Evolutionary conservation across 257 asterid species (phyloP), one percentile per base, ranked within the genome.

Genomic region (Cruciata laevipes): DNA sequence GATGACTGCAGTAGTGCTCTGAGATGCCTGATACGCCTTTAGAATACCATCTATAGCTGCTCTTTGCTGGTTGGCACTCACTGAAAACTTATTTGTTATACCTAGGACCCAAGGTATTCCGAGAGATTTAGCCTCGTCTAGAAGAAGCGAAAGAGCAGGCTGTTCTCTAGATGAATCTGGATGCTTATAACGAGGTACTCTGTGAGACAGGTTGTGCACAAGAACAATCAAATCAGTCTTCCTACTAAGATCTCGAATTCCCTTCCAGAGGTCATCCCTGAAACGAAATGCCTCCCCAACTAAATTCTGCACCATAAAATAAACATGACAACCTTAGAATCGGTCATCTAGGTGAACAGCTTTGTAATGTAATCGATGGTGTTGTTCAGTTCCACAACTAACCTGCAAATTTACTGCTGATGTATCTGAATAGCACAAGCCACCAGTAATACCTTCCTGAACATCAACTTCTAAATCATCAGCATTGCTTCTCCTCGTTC

Each of bases 61-160:
- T 79, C 82, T 90, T 71, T 94, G 97, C 82, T 87, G 95, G 78
- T 94, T 95, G 21, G 99, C 99, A 32, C 99, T 94, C 66, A 94
- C 97, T 20, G 99, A 94, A 74, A 88, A 94, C 68, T 88, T 90
- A 85, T 94, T 90, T 52, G 97, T 94, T 68, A 94, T 78, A 61
- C 96, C 96, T 56, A 94, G 97, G 69, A 88, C 83, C 96, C 97
- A 94, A 33, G 99, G 99, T 59, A 88, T 80, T 59, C 99, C 97
- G 24, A 90, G 84, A 66, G 96, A 90, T 76, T 90, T 94, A 44
- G 95, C 97, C 78, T 94, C 99, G 21, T 90, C 95, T 67, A 94
- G 69, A 73, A 90, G 88, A 68, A 88, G 87, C 11, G 89, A 69
- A 33, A 88, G 83, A 52, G 97, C 97, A 58, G 99, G 95, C 69